A percentile compares a stretch with the other conserved stretches of the same genome.
Evolutionary conservation across 495 filamentous ascomycete species (phyloP).

Genomic region (Annulohypoxylon stygium): DNA sequence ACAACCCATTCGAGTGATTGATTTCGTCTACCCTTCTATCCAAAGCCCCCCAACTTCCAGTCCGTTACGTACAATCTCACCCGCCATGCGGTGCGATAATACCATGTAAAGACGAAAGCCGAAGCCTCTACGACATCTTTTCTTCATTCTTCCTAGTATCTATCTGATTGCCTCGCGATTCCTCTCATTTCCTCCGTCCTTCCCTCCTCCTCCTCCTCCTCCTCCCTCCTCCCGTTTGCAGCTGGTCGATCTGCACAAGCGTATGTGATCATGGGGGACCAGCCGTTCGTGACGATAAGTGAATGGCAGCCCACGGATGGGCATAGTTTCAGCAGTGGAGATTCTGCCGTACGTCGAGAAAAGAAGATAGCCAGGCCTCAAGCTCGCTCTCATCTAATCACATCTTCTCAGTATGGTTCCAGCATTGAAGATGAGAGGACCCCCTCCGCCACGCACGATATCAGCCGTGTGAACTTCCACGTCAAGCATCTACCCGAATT

Average conservation of each 20-base stretch:
- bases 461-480: conserved; percentile 65
- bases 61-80: conserved; percentile 23
- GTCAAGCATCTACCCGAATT: conserved; percentile 64
- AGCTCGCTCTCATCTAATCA: conserved; percentile 44
- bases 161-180: conserved; percentile 19
- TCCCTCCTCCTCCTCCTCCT: conserved; percentile 3
- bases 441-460: conserved; percentile 64
- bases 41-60: conserved; percentile 13
- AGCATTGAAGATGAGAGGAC: conserved; percentile 54
- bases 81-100: conserved; percentile 38
- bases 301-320: conserved; percentile 58
- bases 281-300: conserved; percentile 60
- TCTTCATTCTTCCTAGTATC: conserved; percentile 20
- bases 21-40: background rate
- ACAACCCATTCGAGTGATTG: conserved; percentile 36
- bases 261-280: conserved; percentile 52
- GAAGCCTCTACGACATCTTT: conserved; percentile 26
- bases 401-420: conserved; percentile 59
- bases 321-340: conserved; percentile 59
- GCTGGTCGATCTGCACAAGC: conserved; percentile 43
- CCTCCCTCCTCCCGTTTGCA: conserved; percentile 8
- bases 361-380: conserved; percentile 46
- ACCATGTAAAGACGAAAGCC: conserved; percentile 37
- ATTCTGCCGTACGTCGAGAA: conserved; percentile 60
- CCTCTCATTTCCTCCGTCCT: conserved; percentile 1